Conservation (phyloP, 805 yeast genomes). For the Saccharomyces paradoxus region DNA sequence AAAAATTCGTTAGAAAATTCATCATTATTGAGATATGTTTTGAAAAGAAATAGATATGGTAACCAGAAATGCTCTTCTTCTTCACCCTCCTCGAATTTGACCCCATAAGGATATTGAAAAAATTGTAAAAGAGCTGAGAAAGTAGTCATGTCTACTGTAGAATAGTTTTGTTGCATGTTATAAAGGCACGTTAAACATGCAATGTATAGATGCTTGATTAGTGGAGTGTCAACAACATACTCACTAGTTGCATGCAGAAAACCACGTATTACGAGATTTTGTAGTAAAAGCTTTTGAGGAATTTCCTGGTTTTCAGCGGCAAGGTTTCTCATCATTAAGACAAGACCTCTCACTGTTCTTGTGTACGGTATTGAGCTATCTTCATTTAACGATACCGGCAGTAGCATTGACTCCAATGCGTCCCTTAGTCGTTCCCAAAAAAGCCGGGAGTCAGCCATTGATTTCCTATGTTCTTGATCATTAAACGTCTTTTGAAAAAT, state of each 20-base stretch:
- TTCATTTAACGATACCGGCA: background rate
- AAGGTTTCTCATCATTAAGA: conserved; percentile 43
- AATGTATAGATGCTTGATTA: conserved; percentile 6
- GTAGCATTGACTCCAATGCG: conserved; percentile 5
- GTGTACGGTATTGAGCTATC: conserved; percentile 12
- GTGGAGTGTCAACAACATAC: conserved; percentile 18
- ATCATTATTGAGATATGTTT: conserved; percentile 15
- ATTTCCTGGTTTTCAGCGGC: conserved; percentile 29
- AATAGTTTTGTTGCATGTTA: conserved; percentile 17
- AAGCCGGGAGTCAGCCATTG: conserved; percentile 18
- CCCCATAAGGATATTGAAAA: conserved; percentile 15
- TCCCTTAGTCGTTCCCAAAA: conserved; percentile 24
- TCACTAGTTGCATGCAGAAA: conserved; percentile 1
- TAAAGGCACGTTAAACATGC: conserved; percentile 16
- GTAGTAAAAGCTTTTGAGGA: conserved; percentile 21
- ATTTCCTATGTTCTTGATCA: conserved; percentile 21
- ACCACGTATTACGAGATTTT: conserved; percentile 9
- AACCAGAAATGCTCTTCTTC: conserved; percentile 6
- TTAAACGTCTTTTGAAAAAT: conserved; percentile 20
- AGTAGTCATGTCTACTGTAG: conserved; percentile 13
- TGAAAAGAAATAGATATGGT: conserved; percentile 18
- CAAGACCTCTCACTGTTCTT: conserved; percentile 39
- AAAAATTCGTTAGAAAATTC: conserved; percentile 22
- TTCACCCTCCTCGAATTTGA: conserved; percentile 4
- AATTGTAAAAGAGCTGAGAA: conserved; percentile 14